Base-by-base conservation (phyloP, 768 basidiomycete genomes). In the Boletus fagicola region DNA sequence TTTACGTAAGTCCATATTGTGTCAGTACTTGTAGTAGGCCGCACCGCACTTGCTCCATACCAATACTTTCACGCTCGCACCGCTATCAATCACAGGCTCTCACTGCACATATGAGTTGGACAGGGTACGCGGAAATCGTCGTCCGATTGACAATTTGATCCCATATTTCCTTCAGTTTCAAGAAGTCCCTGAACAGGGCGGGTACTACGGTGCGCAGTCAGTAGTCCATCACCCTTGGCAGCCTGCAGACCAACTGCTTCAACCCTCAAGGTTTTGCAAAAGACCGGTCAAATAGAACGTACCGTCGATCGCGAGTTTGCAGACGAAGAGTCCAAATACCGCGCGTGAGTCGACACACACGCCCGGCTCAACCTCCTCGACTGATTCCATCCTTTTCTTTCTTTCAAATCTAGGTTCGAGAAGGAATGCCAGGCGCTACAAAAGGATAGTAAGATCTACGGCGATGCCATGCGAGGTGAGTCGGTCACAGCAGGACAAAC, bases 251-350 rank as follows among this genome's bases (percentile, higher is more conserved):
- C 51, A 50, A 48, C 18, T 5, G 18, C 22, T 53, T 39, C 62
- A 42, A 54, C 31, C 28, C 31, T 50, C 43, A 68, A 94, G 91
- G 82, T 98, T 65, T 82, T 96, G 72, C 95, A 98, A 80, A 98
- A 98, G 84, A 96, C 95, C 1, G 96, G 96, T 54, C 95, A 98
- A 75, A 93, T 98, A 58, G 96, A 98, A 71, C 82, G 94, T 30
- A 98, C 96, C 0, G 84, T 97, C 26, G 96, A 98, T 74, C 78
- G 91, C 49, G 94, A 98, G 68, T 98, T 97, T 67, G 80, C 87
- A 15, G 88, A 94, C 56, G 95, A 97, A 73, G 93, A 97, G 71
- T 83, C 86, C 48, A 91, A 94, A 70, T 98, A 86, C 78, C 84
- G 86, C 77, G 83, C 83, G 95, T 97, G 72, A 72, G 92, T 49